Evolutionary conservation across 371 early-diverging fungal species (phyloP), one percentile per base, ranked within the genome.

Genomic region (Actinomucor elegans): DNA sequence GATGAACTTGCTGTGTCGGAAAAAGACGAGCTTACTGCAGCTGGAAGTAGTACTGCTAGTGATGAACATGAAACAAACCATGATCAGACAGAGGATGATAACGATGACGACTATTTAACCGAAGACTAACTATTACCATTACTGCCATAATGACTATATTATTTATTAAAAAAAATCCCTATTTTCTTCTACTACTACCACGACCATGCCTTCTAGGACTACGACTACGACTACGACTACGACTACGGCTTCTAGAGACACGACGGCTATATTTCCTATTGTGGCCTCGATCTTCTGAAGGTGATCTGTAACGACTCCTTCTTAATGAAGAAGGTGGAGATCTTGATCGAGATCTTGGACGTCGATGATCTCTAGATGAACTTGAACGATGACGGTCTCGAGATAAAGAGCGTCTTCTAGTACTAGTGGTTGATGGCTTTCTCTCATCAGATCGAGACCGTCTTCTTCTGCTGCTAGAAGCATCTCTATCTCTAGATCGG

Each of bases 21-120:
- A 1, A 35, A 46, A 31, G 38, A 56, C 8, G 35, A 42, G n/a
- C n/a, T n/a, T n/a, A n/a, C n/a, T n/a, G n/a, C n/a, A n/a, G n/a
- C n/a, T 11, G 46, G 28, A 0, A 27, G 27, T 23, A 15, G 17
- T 15, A 23, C 43, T 31, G 31, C 32, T 48, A 9, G 18, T 17
- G 17, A 17, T 15, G 17, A n/a, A n/a, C n/a, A n/a, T n/a, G 45
- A 17, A 18, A 21, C 11, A 32, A 37, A 26, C 15, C 45, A 52
- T 23, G 28, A 58, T 5, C 20, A 52, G 26, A 40, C 52, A 17
- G 33, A 52, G 11, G 34, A 24, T 36, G 48, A 52, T 6, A 48
- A 53, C 4, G 59, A 59, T 5, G 59, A 58, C 34, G 48, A 33
- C 9, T 59, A 59, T 51, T 42, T 59, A 18, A 59, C 53, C 23